Conservation (phyloP, 2,329 filamentous ascomycete species). For the Claviceps paspali region DNA sequence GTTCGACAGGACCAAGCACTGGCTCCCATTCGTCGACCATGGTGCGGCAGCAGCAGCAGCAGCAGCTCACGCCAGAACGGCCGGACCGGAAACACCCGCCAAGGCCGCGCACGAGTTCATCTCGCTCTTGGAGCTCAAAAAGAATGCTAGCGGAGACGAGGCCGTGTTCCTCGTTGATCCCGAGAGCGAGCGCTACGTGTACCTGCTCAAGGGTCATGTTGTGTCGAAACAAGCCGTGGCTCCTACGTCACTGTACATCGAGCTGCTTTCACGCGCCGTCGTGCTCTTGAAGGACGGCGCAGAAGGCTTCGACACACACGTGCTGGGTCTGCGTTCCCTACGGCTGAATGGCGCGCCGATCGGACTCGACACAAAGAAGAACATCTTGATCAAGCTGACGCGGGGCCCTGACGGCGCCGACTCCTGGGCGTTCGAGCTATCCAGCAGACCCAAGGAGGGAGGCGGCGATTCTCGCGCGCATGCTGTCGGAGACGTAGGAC, state of each 20-base stretch:
- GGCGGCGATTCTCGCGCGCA: background rate
- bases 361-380: background rate
- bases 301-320: background rate
- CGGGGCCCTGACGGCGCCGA: background rate
- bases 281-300: background rate
- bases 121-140: background rate
- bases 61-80: background rate
- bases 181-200: background rate
- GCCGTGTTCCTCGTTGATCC: background rate
- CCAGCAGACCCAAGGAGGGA: background rate
- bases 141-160: background rate
- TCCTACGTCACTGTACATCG: background rate
- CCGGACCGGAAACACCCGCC: background rate
- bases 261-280: background rate
- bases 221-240: background rate
- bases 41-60: background rate
- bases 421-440: background rate
- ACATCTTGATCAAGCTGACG: background rate
- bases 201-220: background rate
- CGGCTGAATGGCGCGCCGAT: background rate
- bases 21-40: conserved; percentile 18
- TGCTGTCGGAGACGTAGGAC: background rate
- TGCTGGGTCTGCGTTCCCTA: background rate
- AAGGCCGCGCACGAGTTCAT: background rate
- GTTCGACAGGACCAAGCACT: conserved; percentile 24